Base-by-base conservation (phyloP, 495 filamentous ascomycete genomes). In the Cercophora scortea region DNA sequence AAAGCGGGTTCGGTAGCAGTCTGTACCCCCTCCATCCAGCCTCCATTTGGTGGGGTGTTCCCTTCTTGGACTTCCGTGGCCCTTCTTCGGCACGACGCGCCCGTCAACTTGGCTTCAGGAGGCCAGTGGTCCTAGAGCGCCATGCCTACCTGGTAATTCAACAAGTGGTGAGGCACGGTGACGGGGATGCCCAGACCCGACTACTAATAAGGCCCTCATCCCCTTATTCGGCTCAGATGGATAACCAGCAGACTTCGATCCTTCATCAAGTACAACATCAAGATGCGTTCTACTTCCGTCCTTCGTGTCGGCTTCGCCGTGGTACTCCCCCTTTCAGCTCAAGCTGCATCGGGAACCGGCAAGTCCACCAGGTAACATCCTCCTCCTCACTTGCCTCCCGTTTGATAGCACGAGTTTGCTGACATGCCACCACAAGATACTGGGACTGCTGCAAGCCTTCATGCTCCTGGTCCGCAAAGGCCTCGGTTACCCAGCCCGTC, bases 401-500 rank as follows among this genome's bases (percentile, higher is more conserved):
- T 35, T 15, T 10, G 35, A 33, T 13, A n/a, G 16, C n/a, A 25
- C 32, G 42, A 19, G 52, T 32, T 32, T 50, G 25, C 25, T 25
- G 25, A 25, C 16, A 50, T 16, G 16, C 42, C 3, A 7, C 15
- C 25, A 38, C 13, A 18, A 51, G 59, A 32, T 81, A 81, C 65
- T 83, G 79, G 79, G 79, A 83, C 59, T 82, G 79, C 70, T 83
- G 79, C 68, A 82, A 83, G 62, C 72, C 77, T 12, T 77, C 73
- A 15, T 83, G 79, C 63, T 62, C 77, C 3, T 83, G 78, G 79
- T 61, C 64, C n/a, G 73, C 69, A 32, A 81, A 80, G 60, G 78
- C 76, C 3, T 36, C 65, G 8, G 71, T 76, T 25, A 75, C 67
- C 51, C 58, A 59, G n/a, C 74, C 75, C 1, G 75, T 80, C 54